Evolutionary conservation across 2,329 filamentous ascomycete species (phyloP), one percentile per base, ranked within the genome.

Genomic region (Lecanicillium sp.): DNA sequence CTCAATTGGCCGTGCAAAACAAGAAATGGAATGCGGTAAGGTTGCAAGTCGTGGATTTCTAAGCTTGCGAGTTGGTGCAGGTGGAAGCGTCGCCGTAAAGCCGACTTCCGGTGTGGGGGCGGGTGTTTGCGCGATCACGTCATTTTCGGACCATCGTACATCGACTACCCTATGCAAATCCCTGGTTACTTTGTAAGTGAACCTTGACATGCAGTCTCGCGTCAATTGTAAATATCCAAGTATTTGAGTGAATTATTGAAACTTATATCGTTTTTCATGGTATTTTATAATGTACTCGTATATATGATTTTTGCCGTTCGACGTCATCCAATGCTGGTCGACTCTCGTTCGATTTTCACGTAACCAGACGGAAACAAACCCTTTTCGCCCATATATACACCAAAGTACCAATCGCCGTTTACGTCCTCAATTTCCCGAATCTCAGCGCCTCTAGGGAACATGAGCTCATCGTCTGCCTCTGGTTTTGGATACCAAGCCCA

Each of bases 341-440:
- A 25, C 22, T 25, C 22, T 25, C 22, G 22, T 11, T 54, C 47
- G 19, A 78, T 53, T 47, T 65, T 66, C 18, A 88, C 84, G 68
- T 90, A 90, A 7, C 77, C 74, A 6, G 80, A 80, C 4, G 89
- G 89, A 54, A 95, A 94, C 47, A 95, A 51, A 0, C 87, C 89
- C 49, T 77, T 80, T 17, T 64, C 66, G 1, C 87, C 88, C 63
- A 87, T 88, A 66, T 94, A 95, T 19, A 79, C 78, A 1, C 90
- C 90, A 63, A 82, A 83, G 52, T 75, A 88, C 89, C 89, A 96
- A 57, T 95, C 88, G 14, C 82, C 85, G 56, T 95, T 95, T 34
- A 94, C 78, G 57, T 92, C 84, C 56, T 90, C 83, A 28, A 83
- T 78, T 63, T 96, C 90, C 6, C 73, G 71, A 12, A 96, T 75